A percentile compares a stretch with the other conserved stretches of the same genome.
phyloP scores from a whole-genome alignment of 805 yeast genomes.

The Pichia sporocuriosa region DNA sequence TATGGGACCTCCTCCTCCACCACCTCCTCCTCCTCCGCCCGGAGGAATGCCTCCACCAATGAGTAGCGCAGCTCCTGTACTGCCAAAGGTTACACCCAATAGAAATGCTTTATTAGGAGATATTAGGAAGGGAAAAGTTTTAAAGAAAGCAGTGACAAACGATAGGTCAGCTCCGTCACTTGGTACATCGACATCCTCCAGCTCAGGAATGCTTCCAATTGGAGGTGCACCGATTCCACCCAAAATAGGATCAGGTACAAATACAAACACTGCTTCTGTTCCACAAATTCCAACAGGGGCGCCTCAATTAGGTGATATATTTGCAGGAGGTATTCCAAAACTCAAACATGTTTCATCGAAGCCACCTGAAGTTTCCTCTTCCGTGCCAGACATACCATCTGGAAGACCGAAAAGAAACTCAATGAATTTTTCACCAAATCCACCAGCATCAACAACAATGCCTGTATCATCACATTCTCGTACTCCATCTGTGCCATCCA shows the following conservation, averaged over 20 bases:
- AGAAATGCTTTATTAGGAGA: conserved; percentile 67
- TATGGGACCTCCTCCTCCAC: conserved; percentile 45
- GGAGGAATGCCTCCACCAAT: conserved; percentile 45
- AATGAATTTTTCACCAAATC: conserved; percentile 26
- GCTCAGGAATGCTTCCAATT: conserved; percentile 1
- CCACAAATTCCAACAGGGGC: conserved; percentile 16
- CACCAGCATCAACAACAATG: conserved; percentile 19
- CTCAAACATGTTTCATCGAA: conserved; percentile 40
- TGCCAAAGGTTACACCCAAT: conserved; percentile 28
- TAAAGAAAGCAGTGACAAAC: conserved; percentile 59
- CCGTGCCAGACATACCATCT: conserved; percentile 22
- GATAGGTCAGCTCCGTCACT: conserved; percentile 59
- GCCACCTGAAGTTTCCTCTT: conserved; percentile 23
- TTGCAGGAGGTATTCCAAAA: conserved; percentile 78
- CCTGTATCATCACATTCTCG: conserved; percentile 10
- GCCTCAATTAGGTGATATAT: conserved; percentile 58
- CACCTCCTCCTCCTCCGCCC: conserved; percentile 47
- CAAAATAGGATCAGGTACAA: neutral
- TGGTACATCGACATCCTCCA: conserved; percentile 25
- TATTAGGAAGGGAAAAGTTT: conserved; percentile 61
- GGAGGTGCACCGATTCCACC: conserved; percentile 1
- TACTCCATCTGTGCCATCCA: conserved; percentile 1
- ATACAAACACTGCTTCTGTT: neutral
- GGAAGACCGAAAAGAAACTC: conserved; percentile 14
- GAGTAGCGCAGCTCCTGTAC: conserved; percentile 27